Conservation (phyloP, 2,329 filamentous ascomycete species). For the Aspergillus caelatus region DNA sequence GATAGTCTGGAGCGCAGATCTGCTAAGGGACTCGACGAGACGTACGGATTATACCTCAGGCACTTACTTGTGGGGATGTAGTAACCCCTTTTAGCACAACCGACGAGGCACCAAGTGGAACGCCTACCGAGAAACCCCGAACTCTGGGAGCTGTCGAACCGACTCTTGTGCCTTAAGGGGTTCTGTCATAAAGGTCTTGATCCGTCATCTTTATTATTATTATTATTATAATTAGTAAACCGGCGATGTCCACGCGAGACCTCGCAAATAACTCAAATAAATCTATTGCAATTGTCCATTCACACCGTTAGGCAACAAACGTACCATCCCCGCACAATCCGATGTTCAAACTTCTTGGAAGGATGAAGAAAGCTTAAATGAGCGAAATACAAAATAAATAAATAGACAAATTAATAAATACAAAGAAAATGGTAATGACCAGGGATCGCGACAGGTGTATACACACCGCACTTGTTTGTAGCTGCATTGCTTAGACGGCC, state of each 20-base stretch:
- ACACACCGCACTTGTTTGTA: conserved; percentile 7
- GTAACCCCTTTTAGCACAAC: not conserved
- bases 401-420: not conserved
- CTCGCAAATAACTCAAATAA: not conserved
- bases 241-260: not conserved
- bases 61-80: not conserved
- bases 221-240: not conserved
- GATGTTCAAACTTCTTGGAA: not conserved
- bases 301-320: not conserved
- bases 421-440: not conserved
- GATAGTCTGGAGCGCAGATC: not conserved
- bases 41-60: not conserved
- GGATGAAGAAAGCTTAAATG: not conserved
- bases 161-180: conserved; percentile 4
- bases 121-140: not conserved
- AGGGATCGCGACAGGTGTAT: not conserved
- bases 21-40: not conserved
- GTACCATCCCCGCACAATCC: not conserved
- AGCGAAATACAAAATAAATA: not conserved
- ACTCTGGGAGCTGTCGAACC: conserved; percentile 12
- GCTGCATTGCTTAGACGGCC: conserved; percentile 9
- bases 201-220: conserved; percentile 4
- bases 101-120: not conserved
- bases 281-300: not conserved
- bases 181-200: conserved; percentile 3